phyloP scores from a whole-genome alignment of 805 yeast genomes.

The Yamadazyma tumulicola region DNA sequence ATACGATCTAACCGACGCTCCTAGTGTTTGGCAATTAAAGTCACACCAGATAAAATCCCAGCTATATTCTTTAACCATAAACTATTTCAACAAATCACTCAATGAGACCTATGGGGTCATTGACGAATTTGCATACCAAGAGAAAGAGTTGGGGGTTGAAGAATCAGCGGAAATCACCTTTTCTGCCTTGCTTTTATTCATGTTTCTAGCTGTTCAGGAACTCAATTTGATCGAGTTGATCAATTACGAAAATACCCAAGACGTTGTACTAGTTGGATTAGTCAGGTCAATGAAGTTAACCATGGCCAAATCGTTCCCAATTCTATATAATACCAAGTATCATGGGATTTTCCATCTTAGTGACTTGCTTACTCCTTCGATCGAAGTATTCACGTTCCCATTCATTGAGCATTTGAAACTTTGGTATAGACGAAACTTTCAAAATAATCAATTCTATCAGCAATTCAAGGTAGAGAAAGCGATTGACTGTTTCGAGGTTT shows the following conservation, averaged over 20 bases:
- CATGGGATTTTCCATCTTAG: slow-evolving; percentile 4
- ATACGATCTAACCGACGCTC: neutral
- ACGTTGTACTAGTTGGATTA: slow-evolving; percentile 3
- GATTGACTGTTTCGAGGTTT: neutral
- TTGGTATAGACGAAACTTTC: neutral
- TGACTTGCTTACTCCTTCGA: slow-evolving; percentile 2
- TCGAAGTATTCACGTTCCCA: neutral
- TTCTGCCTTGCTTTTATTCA: slow-evolving; percentile 3
- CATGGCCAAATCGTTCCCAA: slow-evolving; percentile 1
- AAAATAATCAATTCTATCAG: neutral
- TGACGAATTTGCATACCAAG: neutral
- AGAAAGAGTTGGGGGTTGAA: neutral
- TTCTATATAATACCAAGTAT: slow-evolving; percentile 2
- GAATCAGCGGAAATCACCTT: slow-evolving; percentile 2
- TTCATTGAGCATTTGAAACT: neutral
- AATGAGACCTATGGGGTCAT: slow-evolving; percentile 1
- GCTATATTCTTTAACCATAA: neutral
- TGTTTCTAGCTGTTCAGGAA: slow-evolving; percentile 3
- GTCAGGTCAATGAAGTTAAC: slow-evolving; percentile 5
- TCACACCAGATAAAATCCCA: neutral
- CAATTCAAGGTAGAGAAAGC: neutral
- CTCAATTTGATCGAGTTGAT: slow-evolving; percentile 1
- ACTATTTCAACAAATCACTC: slow-evolving; percentile 2
- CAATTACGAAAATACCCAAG: slow-evolving; percentile 1
- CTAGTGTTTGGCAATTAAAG: neutral